These are phyloP conservation scores for Penicillium olsonii DNA, from an alignment of 2,329 filamentous ascomycete genomes.

Conservation along the genomic window DNA sequence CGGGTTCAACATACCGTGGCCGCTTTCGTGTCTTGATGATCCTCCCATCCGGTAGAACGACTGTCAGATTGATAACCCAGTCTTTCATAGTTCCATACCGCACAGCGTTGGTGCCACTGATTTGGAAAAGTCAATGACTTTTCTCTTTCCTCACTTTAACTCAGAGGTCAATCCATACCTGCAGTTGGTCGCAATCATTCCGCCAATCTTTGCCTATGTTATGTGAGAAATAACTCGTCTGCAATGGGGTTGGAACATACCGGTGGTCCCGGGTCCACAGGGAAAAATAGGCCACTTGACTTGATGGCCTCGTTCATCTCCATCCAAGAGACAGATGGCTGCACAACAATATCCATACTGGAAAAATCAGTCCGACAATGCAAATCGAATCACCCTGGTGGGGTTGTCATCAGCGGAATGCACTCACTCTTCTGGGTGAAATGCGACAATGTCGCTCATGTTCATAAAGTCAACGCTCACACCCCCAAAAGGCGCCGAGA, in stretches of 20 bases:
- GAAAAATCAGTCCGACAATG: not conserved
- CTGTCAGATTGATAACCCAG: constrained; percentile 70
- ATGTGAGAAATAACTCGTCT: not conserved
- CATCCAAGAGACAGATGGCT: constrained; percentile 92
- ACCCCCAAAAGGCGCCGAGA: constrained; percentile 81
- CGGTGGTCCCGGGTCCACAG: constrained; percentile 78
- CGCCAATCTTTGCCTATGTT: constrained; percentile 46
- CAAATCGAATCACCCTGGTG: no score
- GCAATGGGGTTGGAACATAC: constrained; percentile 30
- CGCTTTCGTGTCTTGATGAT: constrained; percentile 62
- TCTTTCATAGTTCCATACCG: constrained; percentile 77
- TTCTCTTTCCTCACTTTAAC: not conserved
- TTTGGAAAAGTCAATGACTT: not conserved
- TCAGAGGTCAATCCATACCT: not conserved
- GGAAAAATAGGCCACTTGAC: constrained; percentile 80
- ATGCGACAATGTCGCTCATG: constrained; percentile 79
- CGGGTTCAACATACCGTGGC: constrained; percentile 41
- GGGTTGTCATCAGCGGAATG: no score
- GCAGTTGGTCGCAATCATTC: constrained; percentile 69
- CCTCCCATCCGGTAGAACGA: constrained; percentile 68
- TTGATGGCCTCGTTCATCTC: constrained; percentile 76
- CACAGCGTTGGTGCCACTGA: constrained; percentile 59
- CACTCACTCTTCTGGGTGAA: constrained; percentile 72
- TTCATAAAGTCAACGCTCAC: constrained; percentile 85
- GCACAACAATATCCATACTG: constrained; percentile 83